Evolutionary conservation across 2,329 filamentous ascomycete species (phyloP).

Genomic region (Basipetospora sp.): DNA sequence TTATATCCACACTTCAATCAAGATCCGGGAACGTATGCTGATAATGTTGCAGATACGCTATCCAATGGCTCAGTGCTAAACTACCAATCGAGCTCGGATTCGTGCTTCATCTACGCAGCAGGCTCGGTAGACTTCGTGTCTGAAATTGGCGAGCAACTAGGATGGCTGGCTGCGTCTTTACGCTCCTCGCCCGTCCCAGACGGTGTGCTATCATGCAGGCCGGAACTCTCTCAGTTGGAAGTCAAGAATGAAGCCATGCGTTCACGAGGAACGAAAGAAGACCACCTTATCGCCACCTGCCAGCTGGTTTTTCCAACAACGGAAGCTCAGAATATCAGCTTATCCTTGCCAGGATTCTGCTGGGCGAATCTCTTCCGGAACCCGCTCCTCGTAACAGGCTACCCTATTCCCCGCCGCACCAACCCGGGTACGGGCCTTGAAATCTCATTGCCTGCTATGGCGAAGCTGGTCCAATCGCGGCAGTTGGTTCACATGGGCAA

Average conservation of each 20-base stretch:
- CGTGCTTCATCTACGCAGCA: background rate
- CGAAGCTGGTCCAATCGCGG: background rate
- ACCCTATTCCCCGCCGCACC: background rate
- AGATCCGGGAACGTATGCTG: too few relatives aligned
- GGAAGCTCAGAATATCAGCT: background rate
- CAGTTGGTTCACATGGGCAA: background rate
- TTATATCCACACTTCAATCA: background rate
- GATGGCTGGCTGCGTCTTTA: background rate
- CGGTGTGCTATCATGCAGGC: background rate
- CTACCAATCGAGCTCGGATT: too few relatives aligned
- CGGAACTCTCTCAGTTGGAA: background rate
- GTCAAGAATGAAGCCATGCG: background rate
- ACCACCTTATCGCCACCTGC: background rate
- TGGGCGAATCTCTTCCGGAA: constrained; percentile 1
- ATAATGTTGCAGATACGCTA: too few relatives aligned
- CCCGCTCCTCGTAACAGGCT: background rate
- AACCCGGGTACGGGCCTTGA: background rate
- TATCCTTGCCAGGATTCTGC: background rate
- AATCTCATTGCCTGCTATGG: background rate
- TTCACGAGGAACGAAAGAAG: background rate
- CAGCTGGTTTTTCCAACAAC: background rate
- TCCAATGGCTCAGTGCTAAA: too few relatives aligned
- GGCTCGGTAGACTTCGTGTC: background rate
- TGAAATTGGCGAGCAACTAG: background rate
- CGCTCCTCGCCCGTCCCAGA: background rate